Conservation (phyloP, 2,329 filamentous ascomycete genomes). For the Didymella glomerata region DNA sequence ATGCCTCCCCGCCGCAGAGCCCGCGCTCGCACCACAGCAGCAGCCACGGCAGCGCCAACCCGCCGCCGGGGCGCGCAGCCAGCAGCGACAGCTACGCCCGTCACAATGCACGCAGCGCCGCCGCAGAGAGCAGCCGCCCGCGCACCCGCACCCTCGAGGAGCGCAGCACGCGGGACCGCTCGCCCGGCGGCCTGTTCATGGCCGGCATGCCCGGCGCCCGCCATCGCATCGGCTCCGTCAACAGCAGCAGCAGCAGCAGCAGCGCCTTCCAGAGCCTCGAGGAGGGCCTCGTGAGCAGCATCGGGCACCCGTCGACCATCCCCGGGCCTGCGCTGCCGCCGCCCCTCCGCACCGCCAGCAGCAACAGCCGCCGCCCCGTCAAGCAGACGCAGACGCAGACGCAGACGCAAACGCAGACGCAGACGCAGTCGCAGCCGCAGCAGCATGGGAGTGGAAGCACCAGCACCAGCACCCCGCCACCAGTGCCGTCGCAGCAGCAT, state of each 20-base stretch:
- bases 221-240: constrained; percentile 51
- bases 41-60: constrained; percentile 23
- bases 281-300: constrained; percentile 52
- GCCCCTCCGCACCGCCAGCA: constrained; percentile 16
- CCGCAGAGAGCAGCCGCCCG: constrained; percentile 58
- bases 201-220: not conserved
- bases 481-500: constrained; percentile 5
- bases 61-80: constrained; percentile 38
- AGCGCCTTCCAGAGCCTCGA: constrained; percentile 52
- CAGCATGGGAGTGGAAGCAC: not conserved
- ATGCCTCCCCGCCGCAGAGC: constrained; percentile 42
- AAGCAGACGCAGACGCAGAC: constrained; percentile 23
- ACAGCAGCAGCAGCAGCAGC: constrained; percentile 60
- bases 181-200: not conserved
- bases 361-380: constrained; percentile 25
- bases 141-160: constrained; percentile 62
- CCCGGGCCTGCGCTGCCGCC: constrained; percentile 26
- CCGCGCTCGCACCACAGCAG: constrained; percentile 38
- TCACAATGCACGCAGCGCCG: constrained; percentile 56
- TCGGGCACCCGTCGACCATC: constrained; percentile 53
- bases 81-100: constrained; percentile 44
- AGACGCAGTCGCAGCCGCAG: constrained; percentile 10
- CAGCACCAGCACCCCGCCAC: too few species aligned
- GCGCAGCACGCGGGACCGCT: constrained; percentile 50
- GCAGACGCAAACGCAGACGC: too few species aligned